phyloP scores from a whole-genome alignment of 202 grass and related monocot genomes.

The Tripidium arundinaceum region DNA sequence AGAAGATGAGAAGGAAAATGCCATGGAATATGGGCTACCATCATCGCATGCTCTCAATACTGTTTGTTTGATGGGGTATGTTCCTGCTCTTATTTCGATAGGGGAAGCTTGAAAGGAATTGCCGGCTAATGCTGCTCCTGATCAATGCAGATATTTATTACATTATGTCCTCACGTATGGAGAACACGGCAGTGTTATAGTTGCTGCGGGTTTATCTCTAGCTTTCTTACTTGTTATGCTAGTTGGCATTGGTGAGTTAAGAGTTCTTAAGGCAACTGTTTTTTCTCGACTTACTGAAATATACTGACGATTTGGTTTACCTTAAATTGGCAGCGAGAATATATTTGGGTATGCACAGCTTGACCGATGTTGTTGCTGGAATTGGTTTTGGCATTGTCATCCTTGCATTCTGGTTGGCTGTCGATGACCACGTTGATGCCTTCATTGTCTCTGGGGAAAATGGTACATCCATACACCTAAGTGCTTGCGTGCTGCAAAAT shows the following conservation, averaged over 20 bases:
- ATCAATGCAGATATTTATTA: constrained; percentile 62
- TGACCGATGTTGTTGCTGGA: constrained; percentile 72
- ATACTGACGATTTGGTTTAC: constrained; percentile 26
- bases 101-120: background rate
- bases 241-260: constrained; percentile 59
- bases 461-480: constrained; percentile 38
- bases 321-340: constrained; percentile 66
- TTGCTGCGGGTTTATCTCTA: constrained; percentile 38
- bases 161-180: constrained; percentile 63
- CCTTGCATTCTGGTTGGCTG: constrained; percentile 74
- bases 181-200: constrained; percentile 18
- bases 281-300: background rate
- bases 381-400: constrained; percentile 65
- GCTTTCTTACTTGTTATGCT: constrained; percentile 58
- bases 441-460: constrained; percentile 85
- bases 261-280: background rate
- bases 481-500: background rate
- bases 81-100: constrained; percentile 1
- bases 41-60: constrained; percentile 95
- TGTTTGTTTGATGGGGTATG: constrained; percentile 85
- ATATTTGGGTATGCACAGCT: constrained; percentile 97
- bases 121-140: background rate
- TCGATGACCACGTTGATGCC: constrained; percentile 61
- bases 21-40: constrained; percentile 95
- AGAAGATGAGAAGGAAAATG: constrained; percentile 89